A percentile compares a stretch with the other conserved stretches of the same genome.
Evolutionary conservation across 2,329 filamentous ascomycete species (phyloP).

Genomic region (Colletotrichum noveboracense): DNA sequence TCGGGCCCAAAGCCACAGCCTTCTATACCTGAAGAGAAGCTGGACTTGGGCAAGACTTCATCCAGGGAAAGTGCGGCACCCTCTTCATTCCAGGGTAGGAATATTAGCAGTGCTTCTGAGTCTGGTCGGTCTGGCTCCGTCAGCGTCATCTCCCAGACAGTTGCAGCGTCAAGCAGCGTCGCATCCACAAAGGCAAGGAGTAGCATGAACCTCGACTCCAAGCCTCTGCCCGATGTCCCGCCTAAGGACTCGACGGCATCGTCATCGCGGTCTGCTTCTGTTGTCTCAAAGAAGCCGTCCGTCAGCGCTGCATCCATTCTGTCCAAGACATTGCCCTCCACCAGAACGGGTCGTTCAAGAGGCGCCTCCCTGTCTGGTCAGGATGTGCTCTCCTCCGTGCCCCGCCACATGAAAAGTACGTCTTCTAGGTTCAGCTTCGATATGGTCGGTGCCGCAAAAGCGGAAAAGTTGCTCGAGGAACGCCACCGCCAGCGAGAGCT

Average conservation of each 20-base stretch:
- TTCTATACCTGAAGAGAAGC: constrained; percentile 4
- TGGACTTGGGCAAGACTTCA: constrained; percentile 22
- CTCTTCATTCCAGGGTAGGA: not conserved
- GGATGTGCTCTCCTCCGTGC: constrained; percentile 54
- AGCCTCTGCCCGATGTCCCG: constrained; percentile 35
- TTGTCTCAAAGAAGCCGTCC: constrained; percentile 36
- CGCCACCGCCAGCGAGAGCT: constrained; percentile 71
- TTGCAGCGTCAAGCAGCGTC: constrained; percentile 30
- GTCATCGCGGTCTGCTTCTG: constrained; percentile 34
- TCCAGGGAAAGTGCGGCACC: constrained; percentile 24
- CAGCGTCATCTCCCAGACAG: constrained; percentile 29
- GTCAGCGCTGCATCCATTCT: constrained; percentile 27
- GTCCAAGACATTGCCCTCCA: constrained; percentile 35
- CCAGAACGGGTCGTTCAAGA: constrained; percentile 50
- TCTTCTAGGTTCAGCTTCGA: constrained; percentile 85
- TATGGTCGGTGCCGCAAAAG: constrained; percentile 72
- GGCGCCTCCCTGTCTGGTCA: constrained; percentile 56
- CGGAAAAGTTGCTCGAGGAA: constrained; percentile 75
- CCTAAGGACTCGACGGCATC: constrained; percentile 39
- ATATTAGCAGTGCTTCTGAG: constrained; percentile 35
- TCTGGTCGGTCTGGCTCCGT: constrained; percentile 28
- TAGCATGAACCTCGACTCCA: constrained; percentile 15
- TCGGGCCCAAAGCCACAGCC: constrained; percentile 4
- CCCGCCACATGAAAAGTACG: constrained; percentile 74
- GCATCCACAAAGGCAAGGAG: constrained; percentile 26